Evolutionary conservation across 1,284 basidiomycete species (phyloP).

Genomic region (Mycena sp.): DNA sequence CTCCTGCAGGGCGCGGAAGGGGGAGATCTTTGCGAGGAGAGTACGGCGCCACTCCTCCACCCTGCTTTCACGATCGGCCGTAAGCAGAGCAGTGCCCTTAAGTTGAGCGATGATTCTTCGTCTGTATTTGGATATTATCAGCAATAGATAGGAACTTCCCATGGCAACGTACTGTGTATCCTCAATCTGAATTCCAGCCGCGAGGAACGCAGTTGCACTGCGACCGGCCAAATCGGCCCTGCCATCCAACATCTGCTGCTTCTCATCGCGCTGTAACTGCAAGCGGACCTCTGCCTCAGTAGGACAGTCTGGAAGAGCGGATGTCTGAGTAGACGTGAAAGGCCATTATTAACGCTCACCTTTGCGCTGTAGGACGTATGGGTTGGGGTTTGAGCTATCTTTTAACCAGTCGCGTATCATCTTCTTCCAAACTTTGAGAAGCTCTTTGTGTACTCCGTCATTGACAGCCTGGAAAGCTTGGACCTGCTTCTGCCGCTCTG

Average conservation of each 20-base stretch:
- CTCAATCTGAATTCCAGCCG: constrained; percentile 29
- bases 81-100: background rate
- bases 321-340: background rate
- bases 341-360: background rate
- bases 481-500: constrained; percentile 32
- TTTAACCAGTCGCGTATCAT: constrained; percentile 26
- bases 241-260: background rate
- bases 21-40: constrained; percentile 22
- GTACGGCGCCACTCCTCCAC: constrained; percentile 29
- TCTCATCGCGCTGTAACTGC: constrained; percentile 20
- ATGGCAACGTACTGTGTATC: constrained; percentile 19
- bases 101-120: background rate
- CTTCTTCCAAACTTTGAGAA: constrained; percentile 25
- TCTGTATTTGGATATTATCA: background rate
- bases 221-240: background rate
- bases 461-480: constrained; percentile 28
- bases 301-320: background rate
- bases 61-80: constrained; percentile 10
- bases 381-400: constrained; percentile 27
- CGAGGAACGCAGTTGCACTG: constrained; percentile 26
- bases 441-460: background rate
- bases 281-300: constrained; percentile 27
- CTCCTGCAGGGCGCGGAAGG: constrained; percentile 27
- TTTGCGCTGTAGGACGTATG: background rate
- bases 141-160: background rate